Base-by-base conservation (phyloP, 768 basidiomycete species). In the Xerocomus brunneocitrinus region DNA sequence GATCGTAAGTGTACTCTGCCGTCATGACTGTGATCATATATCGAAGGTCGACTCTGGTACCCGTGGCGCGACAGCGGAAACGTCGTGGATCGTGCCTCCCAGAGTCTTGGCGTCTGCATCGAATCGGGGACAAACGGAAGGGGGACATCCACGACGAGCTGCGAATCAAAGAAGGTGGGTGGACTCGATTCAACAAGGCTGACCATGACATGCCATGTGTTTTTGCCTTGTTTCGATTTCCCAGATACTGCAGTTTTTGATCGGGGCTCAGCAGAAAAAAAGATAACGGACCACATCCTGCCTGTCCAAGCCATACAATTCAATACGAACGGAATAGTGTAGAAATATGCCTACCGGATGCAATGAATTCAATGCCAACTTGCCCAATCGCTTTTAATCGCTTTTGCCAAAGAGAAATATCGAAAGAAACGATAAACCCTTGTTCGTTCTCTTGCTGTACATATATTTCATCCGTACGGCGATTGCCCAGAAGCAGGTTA, bases 331-430 rank as follows among this genome's bases (percentile, higher is more conserved):
- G 39, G 4, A 5, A 25, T n/a, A 8, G 24, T 16, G 19, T 3
- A 7, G 14, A 1, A 9, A 19, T 2, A 22, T 9, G 4, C 43
- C 46, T 34, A 67, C 67, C 54, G 7, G 56, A 62, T 13, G 82
- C 85, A 43, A 89, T 84, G 53, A 89, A 88, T 56, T 89, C 85
- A 7, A 87, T 61, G n/a, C 60, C 60, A n/a, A 85, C 75, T 32
- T 69, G 57, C 40, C 79, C 78, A 10, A 80, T 75, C n/a, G 84
- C 78, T 42, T 79, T 74, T 84, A 89, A 83, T 31, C 87, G 76
- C 57, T 79, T 80, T 66, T 86, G 83, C 67, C 88, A 89, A 36
- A 79, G 74, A 22, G 76, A 70, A 13, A 88, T 72, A 12, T 74
- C 70, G 47, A 87, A 75, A 25, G 73, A 66, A 4, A 76, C 79